Percentiles rank a stretch among this genome's conserved stretches.
These are phyloP conservation scores for Phaeosphaeria sp. DNA, from an alignment of 2,329 filamentous ascomycete species.

Conservation along the genomic window DNA sequence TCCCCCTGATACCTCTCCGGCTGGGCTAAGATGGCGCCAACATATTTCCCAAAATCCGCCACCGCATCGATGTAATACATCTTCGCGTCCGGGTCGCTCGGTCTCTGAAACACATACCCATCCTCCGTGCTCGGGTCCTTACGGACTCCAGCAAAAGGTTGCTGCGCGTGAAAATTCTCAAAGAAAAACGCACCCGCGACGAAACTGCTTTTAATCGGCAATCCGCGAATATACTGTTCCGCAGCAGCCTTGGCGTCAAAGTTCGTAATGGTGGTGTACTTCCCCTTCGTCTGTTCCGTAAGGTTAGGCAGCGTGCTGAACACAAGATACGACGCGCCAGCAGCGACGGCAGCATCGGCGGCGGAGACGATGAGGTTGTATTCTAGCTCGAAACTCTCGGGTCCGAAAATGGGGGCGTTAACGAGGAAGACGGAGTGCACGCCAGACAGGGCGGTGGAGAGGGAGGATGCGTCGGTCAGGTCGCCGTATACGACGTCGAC, in stretches of 20 bases:
- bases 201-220: neutral
- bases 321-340: constrained; percentile 17
- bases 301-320: constrained; percentile 20
- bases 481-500: constrained; percentile 25
- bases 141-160: neutral
- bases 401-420: constrained; percentile 1
- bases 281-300: constrained; percentile 33
- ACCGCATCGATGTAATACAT: neutral
- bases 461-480: constrained; percentile 16
- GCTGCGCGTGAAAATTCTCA: neutral
- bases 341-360: constrained; percentile 16
- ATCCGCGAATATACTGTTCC: constrained; percentile 33
- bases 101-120: neutral
- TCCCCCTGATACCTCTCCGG: neutral
- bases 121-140: neutral
- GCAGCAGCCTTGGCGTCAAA: constrained; percentile 49
- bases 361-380: constrained; percentile 17
- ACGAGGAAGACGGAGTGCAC: constrained; percentile 22
- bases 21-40: neutral
- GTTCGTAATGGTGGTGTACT: constrained; percentile 41
- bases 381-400: neutral
- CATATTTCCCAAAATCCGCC: neutral
- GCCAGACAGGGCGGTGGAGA: constrained; percentile 16
- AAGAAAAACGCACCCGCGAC: neutral
- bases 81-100: neutral